A percentile compares a stretch with the other conserved stretches of the same genome.
phyloP scores from a whole-genome alignment of 768 basidiomycete genomes.

The Glaciozyma antarctica region DNA sequence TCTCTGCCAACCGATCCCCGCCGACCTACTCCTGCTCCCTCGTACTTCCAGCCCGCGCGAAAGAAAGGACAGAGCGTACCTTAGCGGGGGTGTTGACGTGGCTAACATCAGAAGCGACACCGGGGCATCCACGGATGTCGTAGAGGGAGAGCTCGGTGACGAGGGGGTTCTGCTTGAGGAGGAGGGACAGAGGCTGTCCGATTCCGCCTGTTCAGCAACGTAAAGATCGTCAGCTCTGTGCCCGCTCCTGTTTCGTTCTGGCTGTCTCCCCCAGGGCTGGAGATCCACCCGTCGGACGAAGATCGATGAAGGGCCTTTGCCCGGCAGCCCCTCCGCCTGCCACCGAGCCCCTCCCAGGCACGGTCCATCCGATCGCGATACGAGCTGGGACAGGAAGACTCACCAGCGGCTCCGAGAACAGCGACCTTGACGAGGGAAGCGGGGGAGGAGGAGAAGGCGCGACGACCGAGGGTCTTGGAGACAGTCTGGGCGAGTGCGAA shows the following conservation, averaged over 20 bases:
- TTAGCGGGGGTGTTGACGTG: constrained; percentile 84
- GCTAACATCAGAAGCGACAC: constrained; percentile 88
- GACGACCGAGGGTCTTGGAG: constrained; percentile 1
- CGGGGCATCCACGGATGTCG: constrained; percentile 90
- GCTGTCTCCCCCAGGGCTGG: neutral
- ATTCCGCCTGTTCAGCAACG: constrained; percentile 56
- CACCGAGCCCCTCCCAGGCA: too few species aligned
- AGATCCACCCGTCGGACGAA: neutral
- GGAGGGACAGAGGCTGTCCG: constrained; percentile 88
- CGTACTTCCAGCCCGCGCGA: neutral
- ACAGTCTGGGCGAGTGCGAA: too few species aligned
- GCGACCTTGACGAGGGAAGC: constrained; percentile 62
- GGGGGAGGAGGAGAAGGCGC: constrained; percentile 28
- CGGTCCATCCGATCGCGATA: neutral
- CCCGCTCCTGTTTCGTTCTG: neutral
- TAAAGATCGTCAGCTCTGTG: neutral
- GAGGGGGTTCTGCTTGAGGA: constrained; percentile 85
- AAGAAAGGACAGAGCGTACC: constrained; percentile 44
- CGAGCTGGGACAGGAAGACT: constrained; percentile 25
- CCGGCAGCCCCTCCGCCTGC: neutral
- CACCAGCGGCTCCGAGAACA: constrained; percentile 91
- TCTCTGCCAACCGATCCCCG: too few species aligned
- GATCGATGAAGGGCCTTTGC: neutral
- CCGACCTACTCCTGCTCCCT: too few species aligned
- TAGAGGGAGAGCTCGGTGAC: constrained; percentile 50